A percentile compares a stretch with the other conserved stretches of the same genome.
Evolutionary conservation across 139 green algal genomes (phyloP).

Genomic region (Gonium pectorale): DNA sequence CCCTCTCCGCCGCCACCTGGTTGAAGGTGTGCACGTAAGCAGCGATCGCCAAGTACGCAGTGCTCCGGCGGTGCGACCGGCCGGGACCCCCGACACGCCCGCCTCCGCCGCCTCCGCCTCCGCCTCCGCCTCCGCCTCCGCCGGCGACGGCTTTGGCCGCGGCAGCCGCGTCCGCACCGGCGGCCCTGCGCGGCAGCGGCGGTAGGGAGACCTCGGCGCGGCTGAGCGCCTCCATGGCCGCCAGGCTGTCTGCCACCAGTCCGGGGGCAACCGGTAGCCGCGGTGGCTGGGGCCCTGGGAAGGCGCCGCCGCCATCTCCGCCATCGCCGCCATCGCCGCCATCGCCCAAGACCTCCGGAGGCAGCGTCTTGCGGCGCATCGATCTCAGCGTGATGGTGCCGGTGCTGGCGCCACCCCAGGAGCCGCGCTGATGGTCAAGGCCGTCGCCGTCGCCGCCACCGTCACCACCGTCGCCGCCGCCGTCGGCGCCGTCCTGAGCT

Average conservation of each 20-base stretch:
- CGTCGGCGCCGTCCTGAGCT: no score
- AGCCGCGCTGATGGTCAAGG: no score
- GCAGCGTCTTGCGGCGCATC: no score
- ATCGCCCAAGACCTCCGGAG: no score
- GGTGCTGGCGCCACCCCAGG: background rate
- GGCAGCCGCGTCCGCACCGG: slow-evolving; percentile 12
- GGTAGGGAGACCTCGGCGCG: slow-evolving; percentile 29
- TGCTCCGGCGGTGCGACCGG: no score
- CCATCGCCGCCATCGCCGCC: background rate
- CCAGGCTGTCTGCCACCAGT: slow-evolving; percentile 6
- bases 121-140: background rate
- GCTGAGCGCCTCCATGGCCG: slow-evolving; percentile 25
- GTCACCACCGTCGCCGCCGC: no score
- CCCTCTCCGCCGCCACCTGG: background rate
- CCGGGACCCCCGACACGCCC: background rate
- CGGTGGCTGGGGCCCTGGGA: no score
- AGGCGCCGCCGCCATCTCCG: background rate
- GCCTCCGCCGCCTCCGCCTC: background rate
- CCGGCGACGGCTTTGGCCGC: background rate
- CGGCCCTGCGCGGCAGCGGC: slow-evolving; percentile 20
- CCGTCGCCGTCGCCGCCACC: no score
- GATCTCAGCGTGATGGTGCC: background rate
- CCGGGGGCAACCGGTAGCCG: background rate
- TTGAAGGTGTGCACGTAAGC: no score
- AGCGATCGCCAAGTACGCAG: no score